Conservation (phyloP, 2,329 filamentous ascomycete species). For the Cladorrhinum sp. region DNA sequence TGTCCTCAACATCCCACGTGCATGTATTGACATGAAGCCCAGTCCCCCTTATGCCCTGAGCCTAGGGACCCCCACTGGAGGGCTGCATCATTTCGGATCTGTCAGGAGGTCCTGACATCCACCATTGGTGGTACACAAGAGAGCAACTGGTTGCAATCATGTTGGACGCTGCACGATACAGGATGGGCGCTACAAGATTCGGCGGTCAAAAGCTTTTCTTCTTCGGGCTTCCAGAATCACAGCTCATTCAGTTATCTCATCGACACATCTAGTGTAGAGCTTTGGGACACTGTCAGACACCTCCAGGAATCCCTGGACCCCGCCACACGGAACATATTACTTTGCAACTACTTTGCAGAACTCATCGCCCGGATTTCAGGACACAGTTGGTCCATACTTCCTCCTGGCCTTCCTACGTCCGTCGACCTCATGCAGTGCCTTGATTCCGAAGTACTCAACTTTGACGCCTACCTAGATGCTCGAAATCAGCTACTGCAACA, state of each 20-base stretch:
- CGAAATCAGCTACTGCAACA: background rate
- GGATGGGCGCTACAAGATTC: constrained; percentile 1
- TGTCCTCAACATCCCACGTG: background rate
- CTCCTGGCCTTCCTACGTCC: background rate
- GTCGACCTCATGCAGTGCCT: background rate
- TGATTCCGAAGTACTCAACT: background rate
- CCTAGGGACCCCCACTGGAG: background rate
- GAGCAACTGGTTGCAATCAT: background rate
- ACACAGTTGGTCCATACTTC: background rate
- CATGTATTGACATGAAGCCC: background rate
- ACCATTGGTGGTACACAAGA: background rate
- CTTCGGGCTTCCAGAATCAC: background rate
- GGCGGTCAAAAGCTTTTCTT: background rate
- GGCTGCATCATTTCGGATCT: background rate
- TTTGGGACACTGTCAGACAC: background rate
- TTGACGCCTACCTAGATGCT: background rate
- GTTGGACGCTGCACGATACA: constrained; percentile 7
- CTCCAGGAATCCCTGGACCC: background rate
- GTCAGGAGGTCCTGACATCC: background rate
- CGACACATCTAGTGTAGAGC: background rate
- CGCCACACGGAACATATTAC: background rate
- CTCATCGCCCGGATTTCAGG: background rate
- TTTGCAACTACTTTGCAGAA: constrained; percentile 5
- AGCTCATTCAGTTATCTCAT: background rate
- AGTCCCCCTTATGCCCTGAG: background rate